A percentile compares a stretch with the other conserved stretches of the same genome.
Conservation (phyloP, 495 filamentous ascomycete genomes). For the Penicillium atrosanguineum region DNA sequence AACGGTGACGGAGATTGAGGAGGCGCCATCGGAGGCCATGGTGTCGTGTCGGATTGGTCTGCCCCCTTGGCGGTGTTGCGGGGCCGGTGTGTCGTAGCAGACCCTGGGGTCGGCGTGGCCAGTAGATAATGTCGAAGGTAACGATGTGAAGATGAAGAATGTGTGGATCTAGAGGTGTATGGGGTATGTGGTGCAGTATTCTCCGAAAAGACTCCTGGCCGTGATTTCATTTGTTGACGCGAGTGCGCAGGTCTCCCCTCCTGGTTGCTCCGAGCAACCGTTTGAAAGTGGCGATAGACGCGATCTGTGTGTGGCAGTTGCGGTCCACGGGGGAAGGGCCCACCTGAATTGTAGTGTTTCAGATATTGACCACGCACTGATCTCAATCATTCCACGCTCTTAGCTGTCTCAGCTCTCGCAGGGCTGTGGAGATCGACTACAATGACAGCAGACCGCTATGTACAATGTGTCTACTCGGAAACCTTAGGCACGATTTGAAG, state of each 20-base stretch:
- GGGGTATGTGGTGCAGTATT: constrained; percentile 32
- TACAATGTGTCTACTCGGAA: background rate
- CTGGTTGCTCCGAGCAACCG: constrained; percentile 41
- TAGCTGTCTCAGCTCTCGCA: constrained; percentile 1
- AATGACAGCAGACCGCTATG: background rate
- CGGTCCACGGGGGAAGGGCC: background rate
- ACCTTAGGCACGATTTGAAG: background rate
- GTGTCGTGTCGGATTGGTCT: constrained; percentile 18
- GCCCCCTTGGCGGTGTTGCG: constrained; percentile 16
- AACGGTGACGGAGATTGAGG: constrained; percentile 70
- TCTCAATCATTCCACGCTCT: background rate
- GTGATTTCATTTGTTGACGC: constrained; percentile 40
- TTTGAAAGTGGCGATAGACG: constrained; percentile 11
- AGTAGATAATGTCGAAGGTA: constrained; percentile 16
- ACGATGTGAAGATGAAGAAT: constrained; percentile 27
- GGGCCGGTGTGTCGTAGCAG: constrained; percentile 23
- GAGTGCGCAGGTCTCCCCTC: constrained; percentile 25
- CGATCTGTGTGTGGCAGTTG: constrained; percentile 10
- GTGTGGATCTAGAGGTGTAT: constrained; percentile 26
- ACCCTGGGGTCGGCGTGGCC: constrained; percentile 22
- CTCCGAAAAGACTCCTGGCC: constrained; percentile 26
- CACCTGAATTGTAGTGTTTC: constrained; percentile 3
- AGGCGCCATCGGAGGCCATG: constrained; percentile 60
- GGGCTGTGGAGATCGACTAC: background rate
- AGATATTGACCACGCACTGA: background rate